Conservation (phyloP, 306 rosid species). For the Dicorynia guianensis region DNA sequence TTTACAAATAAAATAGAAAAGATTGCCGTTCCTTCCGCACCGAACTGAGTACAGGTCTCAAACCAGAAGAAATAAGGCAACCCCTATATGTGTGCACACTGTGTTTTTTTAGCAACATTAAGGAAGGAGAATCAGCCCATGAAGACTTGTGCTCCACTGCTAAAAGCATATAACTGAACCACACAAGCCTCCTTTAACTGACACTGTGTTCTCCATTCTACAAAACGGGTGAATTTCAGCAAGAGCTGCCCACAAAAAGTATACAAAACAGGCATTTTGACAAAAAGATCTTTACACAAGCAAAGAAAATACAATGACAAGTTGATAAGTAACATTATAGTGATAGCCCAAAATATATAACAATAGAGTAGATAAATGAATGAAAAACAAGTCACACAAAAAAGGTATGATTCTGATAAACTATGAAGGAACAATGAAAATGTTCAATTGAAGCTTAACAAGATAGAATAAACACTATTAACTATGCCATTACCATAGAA, state of each 20-base stretch:
- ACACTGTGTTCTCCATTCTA: not conserved
- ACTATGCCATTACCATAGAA: not conserved
- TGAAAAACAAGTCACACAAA: not conserved
- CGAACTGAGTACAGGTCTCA: not conserved
- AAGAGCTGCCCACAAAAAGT: not conserved
- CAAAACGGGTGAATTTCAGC: not conserved
- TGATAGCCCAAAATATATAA: not conserved
- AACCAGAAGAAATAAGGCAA: not conserved
- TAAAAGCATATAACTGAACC: not conserved
- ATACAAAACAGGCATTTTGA: not conserved
- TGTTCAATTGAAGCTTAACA: not conserved
- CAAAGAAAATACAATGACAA: not conserved
- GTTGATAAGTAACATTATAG: not conserved
- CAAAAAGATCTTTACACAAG: not conserved
- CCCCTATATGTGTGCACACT: not conserved
- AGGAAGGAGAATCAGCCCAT: not conserved
- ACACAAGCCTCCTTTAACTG: constrained; percentile 1
- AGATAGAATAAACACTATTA: not conserved
- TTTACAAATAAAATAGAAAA: constrained; percentile 7
- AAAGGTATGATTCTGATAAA: not conserved
- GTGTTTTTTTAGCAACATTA: not conserved
- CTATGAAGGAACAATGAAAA: not conserved
- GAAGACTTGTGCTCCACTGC: constrained; percentile 6
- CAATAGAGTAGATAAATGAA: not conserved
- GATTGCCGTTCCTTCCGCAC: not conserved